These are phyloP conservation scores for Dichotomopilus funicola DNA, from an alignment of 2,329 filamentous ascomycete genomes.

Conservation along the genomic window DNA sequence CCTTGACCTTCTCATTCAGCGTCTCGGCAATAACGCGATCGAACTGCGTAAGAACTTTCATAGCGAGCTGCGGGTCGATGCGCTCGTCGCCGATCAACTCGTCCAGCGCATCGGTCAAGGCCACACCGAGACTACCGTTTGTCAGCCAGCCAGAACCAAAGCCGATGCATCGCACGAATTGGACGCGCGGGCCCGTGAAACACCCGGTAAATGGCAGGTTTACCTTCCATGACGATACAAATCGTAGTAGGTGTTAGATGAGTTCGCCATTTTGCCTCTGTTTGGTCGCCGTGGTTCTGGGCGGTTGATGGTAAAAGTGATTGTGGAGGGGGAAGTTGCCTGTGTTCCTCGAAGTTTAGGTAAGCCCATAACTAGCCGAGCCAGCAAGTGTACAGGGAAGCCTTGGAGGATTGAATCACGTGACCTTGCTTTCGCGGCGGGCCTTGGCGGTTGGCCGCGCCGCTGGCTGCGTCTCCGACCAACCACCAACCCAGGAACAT, in stretches of 20 bases:
- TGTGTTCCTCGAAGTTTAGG: not conserved
- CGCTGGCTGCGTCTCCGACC: not conserved
- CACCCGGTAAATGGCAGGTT: constrained; percentile 22
- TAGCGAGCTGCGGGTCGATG: constrained; percentile 95
- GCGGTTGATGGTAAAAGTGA: constrained; percentile 4
- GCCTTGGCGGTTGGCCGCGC: constrained; percentile 20
- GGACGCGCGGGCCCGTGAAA: too few relatives aligned
- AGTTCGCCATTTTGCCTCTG: constrained; percentile 23
- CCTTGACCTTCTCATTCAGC: constrained; percentile 85
- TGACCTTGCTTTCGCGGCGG: not conserved
- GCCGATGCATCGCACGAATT: too few relatives aligned
- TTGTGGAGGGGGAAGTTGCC: not conserved
- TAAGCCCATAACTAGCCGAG: too few relatives aligned
- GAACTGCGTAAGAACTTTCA: constrained; percentile 96
- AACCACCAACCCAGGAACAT: not conserved
- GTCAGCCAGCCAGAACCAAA: too few relatives aligned
- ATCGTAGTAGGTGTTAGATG: constrained; percentile 61
- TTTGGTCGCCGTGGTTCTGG: constrained; percentile 5
- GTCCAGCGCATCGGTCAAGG: constrained; percentile 94
- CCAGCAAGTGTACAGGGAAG: not conserved
- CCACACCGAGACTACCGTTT: constrained; percentile 69
- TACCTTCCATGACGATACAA: constrained; percentile 98
- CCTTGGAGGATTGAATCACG: not conserved
- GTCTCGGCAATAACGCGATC: constrained; percentile 90
- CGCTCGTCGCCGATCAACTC: constrained; percentile 89